A percentile compares a stretch with the other conserved stretches of the same genome.
Conservation (phyloP, 1,284 basidiomycete species). For the Sutorius eximius region DNA sequence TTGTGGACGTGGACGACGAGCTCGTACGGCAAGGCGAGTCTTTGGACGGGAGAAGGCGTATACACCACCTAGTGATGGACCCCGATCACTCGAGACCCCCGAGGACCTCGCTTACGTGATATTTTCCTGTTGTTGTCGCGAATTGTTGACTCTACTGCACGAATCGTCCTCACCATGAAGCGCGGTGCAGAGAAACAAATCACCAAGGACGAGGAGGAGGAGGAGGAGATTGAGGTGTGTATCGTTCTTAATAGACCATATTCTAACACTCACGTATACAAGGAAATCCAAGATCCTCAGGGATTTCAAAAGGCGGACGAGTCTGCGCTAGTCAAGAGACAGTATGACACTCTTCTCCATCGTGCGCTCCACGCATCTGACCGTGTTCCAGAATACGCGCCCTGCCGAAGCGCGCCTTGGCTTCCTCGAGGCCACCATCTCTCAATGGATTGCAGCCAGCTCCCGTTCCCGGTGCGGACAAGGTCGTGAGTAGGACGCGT, state of each 20-base stretch:
- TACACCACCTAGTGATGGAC: neutral
- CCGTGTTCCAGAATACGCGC: constrained; percentile 49
- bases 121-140: constrained; percentile 11
- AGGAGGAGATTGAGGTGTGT: constrained; percentile 39
- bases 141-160: neutral
- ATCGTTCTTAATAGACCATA: neutral
- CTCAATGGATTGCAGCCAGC: constrained; percentile 27
- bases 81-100: constrained; percentile 10
- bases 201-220: constrained; percentile 55
- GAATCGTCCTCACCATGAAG: constrained; percentile 51
- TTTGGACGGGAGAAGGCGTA: neutral
- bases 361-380: constrained; percentile 2
- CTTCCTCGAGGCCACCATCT: constrained; percentile 22
- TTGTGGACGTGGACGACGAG: constrained; percentile 14
- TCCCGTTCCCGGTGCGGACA: constrained; percentile 16
- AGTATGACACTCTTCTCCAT: constrained; percentile 39
- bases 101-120: constrained; percentile 23
- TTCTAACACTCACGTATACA: constrained; percentile 9
- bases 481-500: constrained; percentile 27
- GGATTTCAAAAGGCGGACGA: constrained; percentile 62
- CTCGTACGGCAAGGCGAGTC: neutral
- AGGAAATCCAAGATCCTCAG: constrained; percentile 45
- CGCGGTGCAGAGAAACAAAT: constrained; percentile 74
- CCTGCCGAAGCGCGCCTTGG: constrained; percentile 50
- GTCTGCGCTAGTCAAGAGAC: constrained; percentile 46